A percentile compares a stretch with the other conserved stretches of the same genome.
Conservation (phyloP, 2,329 filamentous ascomycete genomes). For the Botryosphaeria agaves region DNA sequence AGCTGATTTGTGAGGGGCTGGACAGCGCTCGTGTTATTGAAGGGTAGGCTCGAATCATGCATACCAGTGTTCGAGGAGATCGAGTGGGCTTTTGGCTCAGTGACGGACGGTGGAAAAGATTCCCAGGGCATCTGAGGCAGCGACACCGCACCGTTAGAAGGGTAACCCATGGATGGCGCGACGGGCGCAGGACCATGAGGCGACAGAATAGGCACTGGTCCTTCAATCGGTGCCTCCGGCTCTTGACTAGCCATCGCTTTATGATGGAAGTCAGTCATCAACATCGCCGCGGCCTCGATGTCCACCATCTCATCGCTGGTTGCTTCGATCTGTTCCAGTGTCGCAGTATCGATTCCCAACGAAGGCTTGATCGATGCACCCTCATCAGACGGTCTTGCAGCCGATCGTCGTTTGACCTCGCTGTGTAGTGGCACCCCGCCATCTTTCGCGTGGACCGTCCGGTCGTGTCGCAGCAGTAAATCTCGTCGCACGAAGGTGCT, state of each 20-base stretch:
- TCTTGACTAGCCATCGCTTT: constrained; percentile 70
- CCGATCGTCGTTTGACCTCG: constrained; percentile 74
- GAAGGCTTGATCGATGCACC: constrained; percentile 56
- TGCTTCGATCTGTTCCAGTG: constrained; percentile 83
- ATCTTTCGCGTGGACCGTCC: constrained; percentile 96
- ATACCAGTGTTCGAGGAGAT: constrained; percentile 51
- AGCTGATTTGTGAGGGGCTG: constrained; percentile 45
- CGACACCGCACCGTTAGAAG: constrained; percentile 52
- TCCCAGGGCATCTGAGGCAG: constrained; percentile 87
- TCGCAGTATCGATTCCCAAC: constrained; percentile 67
- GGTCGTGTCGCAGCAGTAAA: constrained; percentile 87
- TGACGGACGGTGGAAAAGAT: constrained; percentile 51
- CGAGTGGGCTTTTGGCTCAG: constrained; percentile 60
- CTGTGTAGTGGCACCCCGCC: constrained; percentile 85
- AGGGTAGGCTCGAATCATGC: constrained; percentile 43
- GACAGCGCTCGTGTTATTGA: constrained; percentile 38
- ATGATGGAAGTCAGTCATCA: constrained; percentile 95
- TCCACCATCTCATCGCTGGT: constrained; percentile 84
- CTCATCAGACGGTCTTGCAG: constrained; percentile 47
- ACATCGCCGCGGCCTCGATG: constrained; percentile 93
- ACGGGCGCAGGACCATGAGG: constrained; percentile 54
- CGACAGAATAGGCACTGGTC: constrained; percentile 51
- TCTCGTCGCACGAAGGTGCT: constrained; percentile 98
- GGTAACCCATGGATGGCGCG: constrained; percentile 61
- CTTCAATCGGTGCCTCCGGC: constrained; percentile 32